A percentile compares a stretch with the other conserved stretches of the same genome.
Evolutionary conservation across 2,329 filamentous ascomycete genomes (phyloP).

Genomic region (Tolypocladium inflatum): DNA sequence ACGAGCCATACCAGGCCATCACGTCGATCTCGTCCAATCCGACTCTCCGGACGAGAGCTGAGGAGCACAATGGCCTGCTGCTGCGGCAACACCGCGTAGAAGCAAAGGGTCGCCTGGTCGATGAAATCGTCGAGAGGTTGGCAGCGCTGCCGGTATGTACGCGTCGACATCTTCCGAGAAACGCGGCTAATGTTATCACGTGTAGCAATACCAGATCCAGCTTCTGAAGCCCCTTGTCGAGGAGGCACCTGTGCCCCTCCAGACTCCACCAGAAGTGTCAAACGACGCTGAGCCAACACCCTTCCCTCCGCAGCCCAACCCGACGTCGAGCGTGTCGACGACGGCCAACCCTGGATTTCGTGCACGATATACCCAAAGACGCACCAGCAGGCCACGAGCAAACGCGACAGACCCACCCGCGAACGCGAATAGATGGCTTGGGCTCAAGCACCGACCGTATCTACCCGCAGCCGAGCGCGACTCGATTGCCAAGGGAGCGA

Average conservation of each 20-base stretch:
- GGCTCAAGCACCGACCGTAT: constrained; percentile 13
- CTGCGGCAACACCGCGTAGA: constrained; percentile 8
- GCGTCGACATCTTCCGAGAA: not conserved
- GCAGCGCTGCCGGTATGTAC: constrained; percentile 10
- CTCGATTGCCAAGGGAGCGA: constrained; percentile 15
- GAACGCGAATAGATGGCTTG: constrained; percentile 4
- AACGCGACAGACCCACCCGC: not conserved
- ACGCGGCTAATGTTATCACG: not conserved
- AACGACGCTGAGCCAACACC: not conserved
- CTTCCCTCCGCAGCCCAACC: not conserved
- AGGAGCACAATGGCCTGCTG: constrained; percentile 11
- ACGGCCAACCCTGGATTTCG: not conserved
- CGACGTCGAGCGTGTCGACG: too few species aligned
- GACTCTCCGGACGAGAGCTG: constrained; percentile 13
- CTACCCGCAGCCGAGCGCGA: constrained; percentile 14
- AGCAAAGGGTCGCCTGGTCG: constrained; percentile 7
- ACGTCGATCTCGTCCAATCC: constrained; percentile 11
- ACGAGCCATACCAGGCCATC: constrained; percentile 9
- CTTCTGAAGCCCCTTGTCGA: not conserved
- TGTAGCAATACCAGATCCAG: constrained; percentile 1
- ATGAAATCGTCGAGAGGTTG: constrained; percentile 12
- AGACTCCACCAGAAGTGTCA: not conserved
- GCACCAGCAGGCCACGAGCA: not conserved
- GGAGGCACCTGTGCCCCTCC: not conserved
- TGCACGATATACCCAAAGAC: not conserved